These are phyloP conservation scores for Sphaerostilbella broomeana DNA, from an alignment of 2,329 filamentous ascomycete genomes.

Conservation along the genomic window DNA sequence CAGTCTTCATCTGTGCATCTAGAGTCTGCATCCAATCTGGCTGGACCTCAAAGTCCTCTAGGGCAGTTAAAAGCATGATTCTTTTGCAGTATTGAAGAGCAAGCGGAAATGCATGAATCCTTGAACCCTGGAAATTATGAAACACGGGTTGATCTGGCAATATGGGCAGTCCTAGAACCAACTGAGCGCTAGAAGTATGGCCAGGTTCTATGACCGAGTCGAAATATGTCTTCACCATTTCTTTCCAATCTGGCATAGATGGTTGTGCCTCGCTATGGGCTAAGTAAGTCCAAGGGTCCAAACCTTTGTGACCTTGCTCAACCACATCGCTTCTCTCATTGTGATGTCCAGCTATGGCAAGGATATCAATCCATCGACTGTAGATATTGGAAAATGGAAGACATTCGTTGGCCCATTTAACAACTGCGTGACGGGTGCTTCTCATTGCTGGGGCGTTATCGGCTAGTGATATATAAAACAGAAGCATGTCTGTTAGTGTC, in stretches of 20 bases:
- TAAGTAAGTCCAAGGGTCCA: conserved; percentile 59
- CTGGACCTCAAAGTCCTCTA: conserved; percentile 52
- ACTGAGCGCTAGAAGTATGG: conserved; percentile 22
- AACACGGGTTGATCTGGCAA: conserved; percentile 23
- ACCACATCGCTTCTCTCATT: conserved; percentile 73
- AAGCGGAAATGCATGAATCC: conserved; percentile 54
- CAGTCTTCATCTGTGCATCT: conserved; percentile 64
- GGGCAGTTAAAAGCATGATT: conserved; percentile 44
- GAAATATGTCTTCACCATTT: conserved; percentile 46
- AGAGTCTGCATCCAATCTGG: conserved; percentile 81
- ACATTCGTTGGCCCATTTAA: conserved; percentile 86
- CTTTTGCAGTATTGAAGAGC: conserved; percentile 61
- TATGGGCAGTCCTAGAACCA: neutral
- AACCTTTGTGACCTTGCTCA: conserved; percentile 83
- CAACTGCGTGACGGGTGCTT: conserved; percentile 72
- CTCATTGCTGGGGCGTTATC: conserved; percentile 49
- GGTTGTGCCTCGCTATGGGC: conserved; percentile 37
- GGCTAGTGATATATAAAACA: conserved; percentile 58
- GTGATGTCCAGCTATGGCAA: conserved; percentile 62
- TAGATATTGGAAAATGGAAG: conserved; percentile 71
- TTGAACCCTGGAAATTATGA: conserved; percentile 42
- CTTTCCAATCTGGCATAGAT: conserved; percentile 44
- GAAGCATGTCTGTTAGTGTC: conserved; percentile 48
- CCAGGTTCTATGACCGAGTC: conserved; percentile 26
- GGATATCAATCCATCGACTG: conserved; percentile 81